These are phyloP conservation scores for Microthyrium microscopicum DNA, from an alignment of 2,329 filamentous ascomycete genomes.

Conservation along the genomic window DNA sequence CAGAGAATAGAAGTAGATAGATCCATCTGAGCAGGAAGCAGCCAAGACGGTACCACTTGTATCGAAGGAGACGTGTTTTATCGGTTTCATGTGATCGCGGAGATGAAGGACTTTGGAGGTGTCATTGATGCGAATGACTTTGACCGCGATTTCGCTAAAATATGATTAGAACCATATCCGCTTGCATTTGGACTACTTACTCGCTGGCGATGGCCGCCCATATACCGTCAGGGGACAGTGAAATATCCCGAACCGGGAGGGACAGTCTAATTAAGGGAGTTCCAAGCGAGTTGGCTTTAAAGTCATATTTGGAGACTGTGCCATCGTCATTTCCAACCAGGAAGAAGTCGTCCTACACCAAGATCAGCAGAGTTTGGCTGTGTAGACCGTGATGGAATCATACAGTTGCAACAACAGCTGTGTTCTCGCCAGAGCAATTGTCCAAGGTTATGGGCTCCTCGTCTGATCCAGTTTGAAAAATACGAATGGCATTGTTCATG, in stretches of 20 bases:
- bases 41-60: conserved; percentile 58
- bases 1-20: conserved; percentile 79
- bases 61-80: conserved; percentile 86
- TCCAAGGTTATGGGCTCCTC: conserved; percentile 88
- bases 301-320: conserved; percentile 85
- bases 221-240: conserved; percentile 61
- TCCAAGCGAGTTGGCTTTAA: conserved; percentile 57
- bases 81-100: conserved; percentile 67
- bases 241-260: conserved; percentile 74
- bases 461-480: conserved; percentile 82
- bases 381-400: conserved; percentile 9
- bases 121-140: conserved; percentile 69
- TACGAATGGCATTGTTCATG: conserved; percentile 80
- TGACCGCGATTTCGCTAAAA: conserved; percentile 63
- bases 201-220: conserved; percentile 97
- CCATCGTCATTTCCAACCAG: conserved; percentile 86
- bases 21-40: conserved; percentile 74
- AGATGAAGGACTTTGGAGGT: conserved; percentile 61
- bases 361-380: conserved; percentile 12
- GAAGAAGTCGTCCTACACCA: conserved; percentile 55
- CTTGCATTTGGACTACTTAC: conserved; percentile 25
- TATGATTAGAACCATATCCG: conserved; percentile 11
- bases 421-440: conserved; percentile 74
- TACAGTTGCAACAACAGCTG: conserved; percentile 57
- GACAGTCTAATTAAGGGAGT: conserved; percentile 68